Evolutionary conservation across 2,329 filamentous ascomycete species (phyloP).

Genomic region (Atkinsonella texensis): DNA sequence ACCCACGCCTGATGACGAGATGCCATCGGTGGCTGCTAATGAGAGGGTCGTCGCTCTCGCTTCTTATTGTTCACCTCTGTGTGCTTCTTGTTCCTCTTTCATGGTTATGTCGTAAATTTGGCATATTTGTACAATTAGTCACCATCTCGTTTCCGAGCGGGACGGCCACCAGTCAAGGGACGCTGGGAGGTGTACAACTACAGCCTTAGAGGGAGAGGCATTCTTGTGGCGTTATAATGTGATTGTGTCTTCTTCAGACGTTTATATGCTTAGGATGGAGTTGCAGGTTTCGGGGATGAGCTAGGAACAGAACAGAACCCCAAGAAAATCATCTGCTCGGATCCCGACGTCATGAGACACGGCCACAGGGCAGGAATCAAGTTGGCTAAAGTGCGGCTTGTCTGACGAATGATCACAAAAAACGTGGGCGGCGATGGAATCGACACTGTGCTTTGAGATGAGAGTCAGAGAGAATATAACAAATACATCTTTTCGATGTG

Average conservation of each 20-base stretch:
- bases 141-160: not conserved
- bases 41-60: not conserved
- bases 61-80: not conserved
- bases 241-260: not conserved
- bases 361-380: not conserved
- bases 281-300: not conserved
- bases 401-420: no score
- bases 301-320: not conserved
- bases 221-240: not conserved
- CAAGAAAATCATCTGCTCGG: not conserved
- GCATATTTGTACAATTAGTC: slow-evolving; percentile 5
- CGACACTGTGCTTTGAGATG: no score
- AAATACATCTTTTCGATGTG: no score
- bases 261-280: not conserved
- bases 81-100: not conserved
- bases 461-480: no score
- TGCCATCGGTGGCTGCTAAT: no score
- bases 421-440: no score
- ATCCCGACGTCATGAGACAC: not conserved
- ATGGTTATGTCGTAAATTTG: not conserved
- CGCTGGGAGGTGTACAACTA: slow-evolving; percentile 1
- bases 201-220: not conserved
- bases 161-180: not conserved
- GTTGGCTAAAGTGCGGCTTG: no score
- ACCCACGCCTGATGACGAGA: not conserved